Conservation (phyloP, 768 basidiomycete species). For the Glaciozyma martinii region DNA sequence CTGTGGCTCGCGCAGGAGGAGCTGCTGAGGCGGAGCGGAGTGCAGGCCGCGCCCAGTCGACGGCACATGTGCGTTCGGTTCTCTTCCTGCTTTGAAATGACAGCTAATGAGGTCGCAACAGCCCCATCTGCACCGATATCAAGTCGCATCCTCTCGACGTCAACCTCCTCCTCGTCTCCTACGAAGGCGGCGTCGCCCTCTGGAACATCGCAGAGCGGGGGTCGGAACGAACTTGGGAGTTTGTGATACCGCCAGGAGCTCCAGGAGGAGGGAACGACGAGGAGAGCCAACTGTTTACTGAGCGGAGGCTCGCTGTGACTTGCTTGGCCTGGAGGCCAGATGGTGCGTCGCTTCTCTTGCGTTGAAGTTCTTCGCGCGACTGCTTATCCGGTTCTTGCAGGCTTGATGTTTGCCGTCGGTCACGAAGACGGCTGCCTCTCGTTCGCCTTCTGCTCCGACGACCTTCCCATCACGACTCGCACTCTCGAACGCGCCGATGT, state of each 20-base stretch:
- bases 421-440: conserved; percentile 72
- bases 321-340: conserved; percentile 63
- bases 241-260: conserved; percentile 66
- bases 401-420: conserved; percentile 66
- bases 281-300: conserved; percentile 53
- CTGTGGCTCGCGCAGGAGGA: conserved; percentile 66
- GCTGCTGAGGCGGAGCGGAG: conserved; percentile 45
- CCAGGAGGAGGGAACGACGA: conserved; percentile 65
- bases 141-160: conserved; percentile 32
- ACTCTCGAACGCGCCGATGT: conserved; percentile 50
- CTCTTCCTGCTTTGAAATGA: background rate
- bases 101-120: background rate
- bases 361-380: background rate
- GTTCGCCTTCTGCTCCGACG: conserved; percentile 74
- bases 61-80: conserved; percentile 6
- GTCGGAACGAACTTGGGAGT: conserved; percentile 54
- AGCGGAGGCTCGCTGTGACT: conserved; percentile 61
- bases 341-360: conserved; percentile 24
- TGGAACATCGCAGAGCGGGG: conserved; percentile 41
- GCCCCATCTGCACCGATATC: conserved; percentile 31
- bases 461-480: conserved; percentile 62
- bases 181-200: conserved; percentile 42
- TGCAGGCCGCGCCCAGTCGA: conserved; percentile 35
- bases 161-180: conserved; percentile 34
- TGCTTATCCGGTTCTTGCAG: background rate